A percentile compares a stretch with the other conserved stretches of the same genome.
Conservation (phyloP, 805 yeast species). For the Starmerella tilneyi region DNA sequence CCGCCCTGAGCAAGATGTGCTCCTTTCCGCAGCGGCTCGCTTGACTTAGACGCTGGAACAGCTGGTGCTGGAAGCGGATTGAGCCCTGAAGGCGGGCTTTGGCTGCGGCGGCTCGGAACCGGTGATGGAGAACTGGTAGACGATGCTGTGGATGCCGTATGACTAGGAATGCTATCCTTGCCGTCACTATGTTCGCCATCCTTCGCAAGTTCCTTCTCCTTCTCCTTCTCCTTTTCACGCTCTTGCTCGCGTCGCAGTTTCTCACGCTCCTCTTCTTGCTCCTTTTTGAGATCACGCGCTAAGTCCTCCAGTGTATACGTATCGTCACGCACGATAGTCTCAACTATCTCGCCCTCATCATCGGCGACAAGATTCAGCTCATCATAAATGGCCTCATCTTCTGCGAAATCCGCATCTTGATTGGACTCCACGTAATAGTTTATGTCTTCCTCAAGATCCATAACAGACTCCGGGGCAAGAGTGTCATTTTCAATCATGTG, state of each 20-base stretch:
- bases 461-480: conserved; percentile 65
- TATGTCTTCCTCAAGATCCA: conserved; percentile 75
- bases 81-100: conserved; percentile 21
- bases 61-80: conserved; percentile 28
- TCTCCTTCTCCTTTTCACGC: conserved; percentile 19
- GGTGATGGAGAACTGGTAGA: conserved; percentile 17
- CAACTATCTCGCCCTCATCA: conserved; percentile 41
- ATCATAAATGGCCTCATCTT: conserved; percentile 87
- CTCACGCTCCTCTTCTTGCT: conserved; percentile 15
- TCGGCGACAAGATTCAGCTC: conserved; percentile 60
- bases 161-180: conserved; percentile 10
- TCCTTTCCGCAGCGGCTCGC: conserved; percentile 15
- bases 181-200: conserved; percentile 2
- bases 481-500: conserved; percentile 70
- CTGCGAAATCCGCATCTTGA: conserved; percentile 85
- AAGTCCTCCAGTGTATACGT: conserved; percentile 31
- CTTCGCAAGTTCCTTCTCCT: conserved; percentile 11
- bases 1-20: conserved; percentile 23
- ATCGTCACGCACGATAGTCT: conserved; percentile 28
- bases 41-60: conserved; percentile 21
- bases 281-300: conserved; percentile 30
- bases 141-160: conserved; percentile 3
- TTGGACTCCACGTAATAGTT: conserved; percentile 88
- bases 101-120: conserved; percentile 16
- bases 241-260: conserved; percentile 21